phyloP scores from a whole-genome alignment of 2,329 filamentous ascomycete species.

The Sporothrix dimorphospora region DNA sequence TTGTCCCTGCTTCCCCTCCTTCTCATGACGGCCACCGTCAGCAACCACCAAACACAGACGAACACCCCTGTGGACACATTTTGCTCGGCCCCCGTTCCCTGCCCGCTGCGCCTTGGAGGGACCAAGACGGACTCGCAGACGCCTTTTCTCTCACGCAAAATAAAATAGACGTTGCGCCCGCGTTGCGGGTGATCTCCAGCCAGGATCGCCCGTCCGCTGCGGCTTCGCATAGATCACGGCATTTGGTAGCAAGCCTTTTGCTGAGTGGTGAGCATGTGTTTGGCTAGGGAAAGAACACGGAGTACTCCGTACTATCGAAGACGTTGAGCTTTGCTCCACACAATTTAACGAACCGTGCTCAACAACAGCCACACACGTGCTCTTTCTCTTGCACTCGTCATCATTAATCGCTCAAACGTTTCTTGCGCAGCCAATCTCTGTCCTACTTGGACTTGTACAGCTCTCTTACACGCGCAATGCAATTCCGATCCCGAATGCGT shows the following conservation, averaged over 20 bases:
- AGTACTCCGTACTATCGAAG: not conserved
- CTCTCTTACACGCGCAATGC: not conserved
- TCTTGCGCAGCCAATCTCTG: not conserved
- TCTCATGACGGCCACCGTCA: not conserved
- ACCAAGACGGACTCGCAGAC: not conserved
- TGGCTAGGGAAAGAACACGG: not conserved
- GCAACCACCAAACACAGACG: not conserved
- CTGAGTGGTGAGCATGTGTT: not conserved
- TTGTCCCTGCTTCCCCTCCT: constrained; percentile 1
- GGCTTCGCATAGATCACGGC: constrained; percentile 24
- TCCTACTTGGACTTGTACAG: not conserved
- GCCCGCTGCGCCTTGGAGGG: not conserved
- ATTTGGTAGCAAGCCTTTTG: not conserved
- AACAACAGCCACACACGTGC: not conserved
- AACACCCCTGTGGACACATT: not conserved
- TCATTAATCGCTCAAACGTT: not conserved
- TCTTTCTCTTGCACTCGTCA: not conserved
- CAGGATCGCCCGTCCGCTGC: constrained; percentile 16
- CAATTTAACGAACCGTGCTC: not conserved
- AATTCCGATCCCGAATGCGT: constrained; percentile 7
- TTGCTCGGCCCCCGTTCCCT: constrained; percentile 18
- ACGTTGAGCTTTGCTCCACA: not conserved
- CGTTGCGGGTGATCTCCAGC: constrained; percentile 24
- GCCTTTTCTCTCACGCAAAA: not conserved
- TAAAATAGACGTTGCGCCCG: not conserved